These are phyloP conservation scores for Ascochyta pisi DNA, from an alignment of 2,329 filamentous ascomycete genomes.

Conservation along the genomic window DNA sequence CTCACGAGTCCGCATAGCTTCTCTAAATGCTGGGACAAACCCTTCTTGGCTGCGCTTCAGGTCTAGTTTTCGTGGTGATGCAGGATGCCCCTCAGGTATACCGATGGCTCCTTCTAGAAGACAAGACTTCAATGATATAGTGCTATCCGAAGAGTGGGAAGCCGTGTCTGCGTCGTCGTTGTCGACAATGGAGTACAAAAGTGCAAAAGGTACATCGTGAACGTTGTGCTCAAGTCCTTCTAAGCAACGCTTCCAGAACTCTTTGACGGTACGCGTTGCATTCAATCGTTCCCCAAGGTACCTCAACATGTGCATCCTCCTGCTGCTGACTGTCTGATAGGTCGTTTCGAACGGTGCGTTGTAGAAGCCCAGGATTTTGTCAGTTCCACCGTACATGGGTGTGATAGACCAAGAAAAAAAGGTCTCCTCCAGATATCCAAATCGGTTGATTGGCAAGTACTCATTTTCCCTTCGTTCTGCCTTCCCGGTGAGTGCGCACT, in stretches of 20 bases:
- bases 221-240: constrained; percentile 55
- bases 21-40: constrained; percentile 42
- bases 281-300: constrained; percentile 48
- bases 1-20: constrained; percentile 44
- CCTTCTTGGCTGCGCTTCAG: constrained; percentile 39
- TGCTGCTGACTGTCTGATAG: constrained; percentile 46
- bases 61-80: constrained; percentile 36
- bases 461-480: constrained; percentile 40
- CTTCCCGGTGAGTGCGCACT: constrained; percentile 39
- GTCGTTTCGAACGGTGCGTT: constrained; percentile 49
- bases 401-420: constrained; percentile 56
- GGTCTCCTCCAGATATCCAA: constrained; percentile 39
- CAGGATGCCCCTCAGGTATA: constrained; percentile 39
- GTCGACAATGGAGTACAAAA: constrained; percentile 43
- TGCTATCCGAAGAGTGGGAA: constrained; percentile 37
- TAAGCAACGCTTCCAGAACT: constrained; percentile 59
- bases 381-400: constrained; percentile 49
- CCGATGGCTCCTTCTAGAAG: constrained; percentile 44
- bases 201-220: constrained; percentile 42
- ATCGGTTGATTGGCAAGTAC: constrained; percentile 36
- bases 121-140: constrained; percentile 37
- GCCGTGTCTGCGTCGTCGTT: constrained; percentile 33
- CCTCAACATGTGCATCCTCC: constrained; percentile 50
- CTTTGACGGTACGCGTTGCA: constrained; percentile 35
- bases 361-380: constrained; percentile 41